phyloP scores from a whole-genome alignment of 257 asterid genomes.

The Asclepias syriaca region DNA sequence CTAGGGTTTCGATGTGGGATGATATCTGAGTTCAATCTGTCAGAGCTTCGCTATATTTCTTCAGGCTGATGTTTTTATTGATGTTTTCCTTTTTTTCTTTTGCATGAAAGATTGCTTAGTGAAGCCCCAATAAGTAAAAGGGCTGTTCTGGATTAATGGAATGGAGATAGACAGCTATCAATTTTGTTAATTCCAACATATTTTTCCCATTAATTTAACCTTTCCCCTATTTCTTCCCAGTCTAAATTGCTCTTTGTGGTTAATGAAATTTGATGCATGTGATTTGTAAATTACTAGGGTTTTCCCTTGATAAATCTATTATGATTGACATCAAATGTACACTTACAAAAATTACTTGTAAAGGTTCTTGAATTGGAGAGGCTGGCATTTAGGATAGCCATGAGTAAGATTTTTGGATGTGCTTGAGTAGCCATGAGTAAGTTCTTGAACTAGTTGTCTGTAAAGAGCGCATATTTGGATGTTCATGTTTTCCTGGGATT shows the following conservation, averaged over 20 bases:
- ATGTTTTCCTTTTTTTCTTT: neutral
- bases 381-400: neutral
- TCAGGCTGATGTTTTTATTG: neutral
- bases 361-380: neutral
- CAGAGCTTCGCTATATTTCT: neutral
- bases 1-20: neutral
- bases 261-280: neutral
- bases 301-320: neutral
- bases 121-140: neutral
- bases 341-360: neutral
- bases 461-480: neutral
- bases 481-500: neutral
- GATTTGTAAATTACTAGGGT: neutral
- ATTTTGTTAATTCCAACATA: neutral
- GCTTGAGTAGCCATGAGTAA: neutral
- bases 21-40: neutral
- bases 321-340: neutral
- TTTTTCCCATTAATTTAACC: neutral
- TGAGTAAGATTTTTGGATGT: constrained; percentile 1
- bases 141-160: neutral
- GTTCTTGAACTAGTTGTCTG: neutral
- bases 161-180: neutral
- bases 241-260: neutral
- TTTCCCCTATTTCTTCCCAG: neutral
- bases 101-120: neutral